phyloP scores from a whole-genome alignment of 1,139 yeast species.

The Pichia sp. region DNA sequence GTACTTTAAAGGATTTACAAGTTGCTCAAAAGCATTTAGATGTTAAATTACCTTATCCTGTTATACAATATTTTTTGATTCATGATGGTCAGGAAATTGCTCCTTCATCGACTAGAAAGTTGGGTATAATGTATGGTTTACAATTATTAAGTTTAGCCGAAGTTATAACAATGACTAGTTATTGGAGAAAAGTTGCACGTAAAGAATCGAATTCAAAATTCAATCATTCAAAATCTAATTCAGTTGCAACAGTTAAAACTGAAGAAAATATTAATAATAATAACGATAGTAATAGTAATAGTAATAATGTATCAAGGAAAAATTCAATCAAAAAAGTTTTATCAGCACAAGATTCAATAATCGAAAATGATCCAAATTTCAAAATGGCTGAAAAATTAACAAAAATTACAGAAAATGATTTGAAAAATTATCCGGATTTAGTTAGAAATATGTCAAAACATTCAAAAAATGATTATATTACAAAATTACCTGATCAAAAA shows the following conservation, averaged over 20 bases:
- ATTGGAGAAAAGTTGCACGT: constrained; percentile 61
- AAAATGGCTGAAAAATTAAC: constrained; percentile 9
- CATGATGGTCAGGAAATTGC: constrained; percentile 66
- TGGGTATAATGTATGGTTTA: constrained; percentile 59
- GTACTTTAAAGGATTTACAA: constrained; percentile 54
- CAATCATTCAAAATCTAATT: background rate
- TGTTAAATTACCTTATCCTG: constrained; percentile 51
- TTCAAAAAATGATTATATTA: constrained; percentile 15
- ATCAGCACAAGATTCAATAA: constrained; percentile 3
- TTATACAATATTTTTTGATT: constrained; percentile 50
- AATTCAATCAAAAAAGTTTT: background rate
- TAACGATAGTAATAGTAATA: too few species aligned
- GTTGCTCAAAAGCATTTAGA: constrained; percentile 62
- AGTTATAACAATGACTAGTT: constrained; percentile 54
- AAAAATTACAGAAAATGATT: constrained; percentile 9
- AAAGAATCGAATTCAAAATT: constrained; percentile 22
- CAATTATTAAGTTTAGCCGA: constrained; percentile 61
- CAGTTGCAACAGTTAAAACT: background rate
- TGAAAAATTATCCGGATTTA: constrained; percentile 18
- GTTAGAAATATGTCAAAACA: constrained; percentile 13
- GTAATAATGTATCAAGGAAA: background rate
- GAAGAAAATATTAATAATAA: too few species aligned
- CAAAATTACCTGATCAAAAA: constrained; percentile 50
- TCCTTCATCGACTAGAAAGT: constrained; percentile 43
- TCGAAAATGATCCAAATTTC: constrained; percentile 17